Percentiles rank a stretch among this genome's conserved stretches.
Evolutionary conservation across 768 basidiomycete species (phyloP).

Genomic region (Pisolithus albus): DNA sequence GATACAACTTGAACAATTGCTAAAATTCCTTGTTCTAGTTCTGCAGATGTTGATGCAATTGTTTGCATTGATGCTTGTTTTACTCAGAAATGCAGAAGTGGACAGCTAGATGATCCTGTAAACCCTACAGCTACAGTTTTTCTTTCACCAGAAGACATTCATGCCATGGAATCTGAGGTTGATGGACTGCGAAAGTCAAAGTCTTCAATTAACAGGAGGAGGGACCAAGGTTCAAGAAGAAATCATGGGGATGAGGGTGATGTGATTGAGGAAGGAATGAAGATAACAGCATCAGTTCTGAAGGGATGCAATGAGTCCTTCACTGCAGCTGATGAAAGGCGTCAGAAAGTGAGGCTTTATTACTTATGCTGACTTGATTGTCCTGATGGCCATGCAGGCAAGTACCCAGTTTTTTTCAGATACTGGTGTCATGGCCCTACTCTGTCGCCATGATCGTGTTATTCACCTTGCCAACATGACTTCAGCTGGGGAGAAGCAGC

Average conservation of each 20-base stretch:
- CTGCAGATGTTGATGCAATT: conserved; percentile 19
- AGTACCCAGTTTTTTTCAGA: too few relatives aligned
- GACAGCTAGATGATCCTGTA: conserved; percentile 2
- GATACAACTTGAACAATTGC: neutral
- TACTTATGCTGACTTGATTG: too few relatives aligned
- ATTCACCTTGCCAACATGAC: too few relatives aligned
- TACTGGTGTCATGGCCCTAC: too few relatives aligned
- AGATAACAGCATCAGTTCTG: conserved; percentile 23
- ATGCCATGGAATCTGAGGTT: neutral
- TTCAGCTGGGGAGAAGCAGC: too few relatives aligned
- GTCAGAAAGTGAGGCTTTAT: too few relatives aligned
- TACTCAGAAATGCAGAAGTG: conserved; percentile 25
- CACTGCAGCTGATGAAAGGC: too few relatives aligned
- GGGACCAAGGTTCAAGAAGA: neutral
- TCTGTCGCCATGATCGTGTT: too few relatives aligned
- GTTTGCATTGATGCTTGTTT: conserved; percentile 31
- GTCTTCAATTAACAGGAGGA: neutral
- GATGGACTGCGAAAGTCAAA: neutral
- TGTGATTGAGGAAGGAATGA: conserved; percentile 5
- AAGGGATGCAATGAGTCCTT: conserved; percentile 23
- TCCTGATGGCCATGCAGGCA: too few relatives aligned
- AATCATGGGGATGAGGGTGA: too few relatives aligned
- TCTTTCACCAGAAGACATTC: conserved; percentile 8
- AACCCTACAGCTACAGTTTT: conserved; percentile 16
- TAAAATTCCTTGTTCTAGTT: neutral